Conservation (phyloP, 306 rosid genomes). For the Senna siamea region DNA sequence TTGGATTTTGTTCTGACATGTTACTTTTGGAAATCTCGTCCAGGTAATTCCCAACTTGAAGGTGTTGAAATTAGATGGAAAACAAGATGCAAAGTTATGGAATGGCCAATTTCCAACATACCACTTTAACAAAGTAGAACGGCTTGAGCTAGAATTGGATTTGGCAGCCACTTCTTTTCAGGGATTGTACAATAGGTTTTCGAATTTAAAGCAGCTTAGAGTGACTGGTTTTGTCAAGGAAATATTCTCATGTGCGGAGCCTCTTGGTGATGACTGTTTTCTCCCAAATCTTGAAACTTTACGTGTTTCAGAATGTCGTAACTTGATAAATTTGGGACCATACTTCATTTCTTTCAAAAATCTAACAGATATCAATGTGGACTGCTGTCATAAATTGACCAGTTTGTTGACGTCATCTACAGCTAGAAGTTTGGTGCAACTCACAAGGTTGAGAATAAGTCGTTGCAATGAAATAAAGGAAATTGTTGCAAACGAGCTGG, state of each 20-base stretch:
- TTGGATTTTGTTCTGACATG: too few relatives aligned
- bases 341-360: background rate
- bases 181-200: background rate
- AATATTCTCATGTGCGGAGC: background rate
- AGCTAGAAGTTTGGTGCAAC: background rate
- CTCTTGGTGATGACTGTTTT: background rate
- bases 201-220: background rate
- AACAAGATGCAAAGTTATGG: background rate
- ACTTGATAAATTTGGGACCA: background rate
- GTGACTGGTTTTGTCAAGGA: background rate
- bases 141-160: background rate
- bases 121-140: background rate
- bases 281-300: too few relatives aligned
- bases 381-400: rapidly evolving
- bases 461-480: background rate
- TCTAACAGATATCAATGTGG: background rate
- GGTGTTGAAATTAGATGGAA: background rate
- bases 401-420: background rate
- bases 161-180: background rate
- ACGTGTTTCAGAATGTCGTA: too few relatives aligned
- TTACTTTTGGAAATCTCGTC: too few relatives aligned
- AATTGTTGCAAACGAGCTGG: background rate
- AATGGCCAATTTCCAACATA: background rate
- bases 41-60: background rate
- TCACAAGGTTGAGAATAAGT: background rate